phyloP scores from a whole-genome alignment of 257 asterid genomes.

The Linderniella brevidens region DNA sequence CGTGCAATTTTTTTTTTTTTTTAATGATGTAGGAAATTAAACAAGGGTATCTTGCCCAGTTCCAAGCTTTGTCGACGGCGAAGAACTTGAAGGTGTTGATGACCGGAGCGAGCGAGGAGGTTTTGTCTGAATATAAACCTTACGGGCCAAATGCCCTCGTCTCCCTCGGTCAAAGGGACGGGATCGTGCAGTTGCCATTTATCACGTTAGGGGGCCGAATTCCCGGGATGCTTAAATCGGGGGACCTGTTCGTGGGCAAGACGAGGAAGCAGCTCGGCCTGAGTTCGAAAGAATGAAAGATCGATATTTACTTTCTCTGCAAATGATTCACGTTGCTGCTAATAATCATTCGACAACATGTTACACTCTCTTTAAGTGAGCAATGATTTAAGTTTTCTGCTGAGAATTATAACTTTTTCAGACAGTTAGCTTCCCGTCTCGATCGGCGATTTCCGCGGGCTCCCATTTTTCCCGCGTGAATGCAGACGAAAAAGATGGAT shows the following conservation, averaged over 20 bases:
- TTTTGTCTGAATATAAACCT: constrained; percentile 36
- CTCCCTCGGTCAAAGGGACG: constrained; percentile 63
- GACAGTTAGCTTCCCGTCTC: too few relatives aligned
- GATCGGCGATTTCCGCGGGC: too few relatives aligned
- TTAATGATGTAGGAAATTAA: constrained; percentile 42
- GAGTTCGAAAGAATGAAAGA: not conserved
- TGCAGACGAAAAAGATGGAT: too few relatives aligned
- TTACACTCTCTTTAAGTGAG: too few relatives aligned
- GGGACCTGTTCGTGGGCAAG: constrained; percentile 60
- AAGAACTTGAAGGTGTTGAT: constrained; percentile 53
- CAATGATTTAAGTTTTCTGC: too few relatives aligned
- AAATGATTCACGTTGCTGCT: too few relatives aligned
- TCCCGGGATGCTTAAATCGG: constrained; percentile 67
- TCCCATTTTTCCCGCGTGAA: too few relatives aligned
- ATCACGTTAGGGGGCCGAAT: constrained; percentile 43
- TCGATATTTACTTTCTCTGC: too few relatives aligned
- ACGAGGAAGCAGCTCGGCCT: constrained; percentile 51
- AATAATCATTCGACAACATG: too few relatives aligned
- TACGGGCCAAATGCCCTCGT: constrained; percentile 43
- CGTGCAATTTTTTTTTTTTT: not conserved
- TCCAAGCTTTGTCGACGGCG: constrained; percentile 41
- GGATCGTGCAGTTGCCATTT: constrained; percentile 34
- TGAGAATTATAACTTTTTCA: too few relatives aligned
- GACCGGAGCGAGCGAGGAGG: constrained; percentile 19
- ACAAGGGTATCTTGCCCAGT: constrained; percentile 62